Evolutionary conservation across 257 asterid species (phyloP).

Genomic region (Osmanthus fragrans): DNA sequence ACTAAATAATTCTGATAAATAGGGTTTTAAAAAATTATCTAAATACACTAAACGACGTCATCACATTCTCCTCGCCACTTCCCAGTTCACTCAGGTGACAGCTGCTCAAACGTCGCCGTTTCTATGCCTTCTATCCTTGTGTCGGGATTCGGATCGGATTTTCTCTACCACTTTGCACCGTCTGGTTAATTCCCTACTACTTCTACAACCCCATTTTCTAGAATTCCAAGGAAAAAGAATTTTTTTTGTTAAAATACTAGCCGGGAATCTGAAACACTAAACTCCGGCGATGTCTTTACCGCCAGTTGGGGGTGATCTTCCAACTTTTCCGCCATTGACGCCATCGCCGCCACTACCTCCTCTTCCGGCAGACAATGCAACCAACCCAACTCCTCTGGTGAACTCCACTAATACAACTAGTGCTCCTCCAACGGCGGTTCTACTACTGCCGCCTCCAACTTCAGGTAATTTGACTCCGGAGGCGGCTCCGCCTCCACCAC

Average conservation of each 20-base stretch:
- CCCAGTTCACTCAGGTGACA: constrained; percentile 15
- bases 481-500: constrained; percentile 13
- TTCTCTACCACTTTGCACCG: neutral
- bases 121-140: constrained; percentile 19
- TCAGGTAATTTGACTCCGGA: constrained; percentile 27
- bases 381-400: constrained; percentile 1
- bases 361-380: constrained; percentile 4
- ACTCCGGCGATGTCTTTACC: constrained; percentile 40
- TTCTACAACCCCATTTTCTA: neutral
- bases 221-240: neutral
- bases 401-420: neutral
- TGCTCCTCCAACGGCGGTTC: constrained; percentile 41
- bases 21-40: neutral
- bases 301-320: constrained; percentile 36
- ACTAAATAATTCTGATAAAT: neutral
- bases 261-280: constrained; percentile 17
- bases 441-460: constrained; percentile 34
- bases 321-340: constrained; percentile 26
- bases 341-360: constrained; percentile 23
- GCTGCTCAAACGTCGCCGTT: constrained; percentile 37
- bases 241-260: neutral
- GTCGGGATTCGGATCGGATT: neutral
- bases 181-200: neutral
- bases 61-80: neutral
- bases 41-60: neutral